Evolutionary conservation across 352 stramenopile species (phyloP).

Genomic region (Phytophthora fragariaefolia): DNA sequence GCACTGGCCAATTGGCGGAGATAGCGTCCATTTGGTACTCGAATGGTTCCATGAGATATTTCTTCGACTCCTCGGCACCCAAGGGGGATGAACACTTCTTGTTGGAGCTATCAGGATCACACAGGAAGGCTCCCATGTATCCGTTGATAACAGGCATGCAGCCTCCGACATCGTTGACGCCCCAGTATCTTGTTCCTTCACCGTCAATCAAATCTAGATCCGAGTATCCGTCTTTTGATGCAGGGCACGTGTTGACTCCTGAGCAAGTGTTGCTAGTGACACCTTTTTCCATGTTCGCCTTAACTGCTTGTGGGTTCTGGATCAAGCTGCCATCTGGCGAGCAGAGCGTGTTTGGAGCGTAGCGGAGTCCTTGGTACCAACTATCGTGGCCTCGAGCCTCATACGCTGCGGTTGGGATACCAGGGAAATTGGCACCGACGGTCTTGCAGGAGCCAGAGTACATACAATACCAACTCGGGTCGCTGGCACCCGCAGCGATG

Average conservation of each 20-base stretch:
- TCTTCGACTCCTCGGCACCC: conserved; percentile 33
- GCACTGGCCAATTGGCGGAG: conserved; percentile 54
- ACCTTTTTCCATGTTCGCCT: conserved; percentile 33
- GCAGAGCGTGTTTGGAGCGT: conserved; percentile 58
- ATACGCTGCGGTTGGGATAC: conserved; percentile 51
- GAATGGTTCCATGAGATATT: conserved; percentile 49
- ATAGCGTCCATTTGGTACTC: conserved; percentile 74
- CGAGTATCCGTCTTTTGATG: conserved; percentile 51
- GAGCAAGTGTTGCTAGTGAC: conserved; percentile 58
- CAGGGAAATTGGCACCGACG: conserved; percentile 54
- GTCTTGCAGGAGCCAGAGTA: conserved; percentile 51
- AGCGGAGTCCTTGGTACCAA: conserved; percentile 71
- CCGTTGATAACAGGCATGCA: conserved; percentile 65
- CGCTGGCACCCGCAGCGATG: conserved; percentile 33
- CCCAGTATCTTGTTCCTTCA: conserved; percentile 48
- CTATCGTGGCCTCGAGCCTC: conserved; percentile 38
- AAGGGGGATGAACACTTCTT: conserved; percentile 39
- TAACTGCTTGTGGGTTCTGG: conserved; percentile 48
- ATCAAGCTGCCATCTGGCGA: conserved; percentile 15
- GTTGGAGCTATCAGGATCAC: conserved; percentile 53
- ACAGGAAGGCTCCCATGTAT: conserved; percentile 56
- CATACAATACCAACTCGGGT: conserved; percentile 44
- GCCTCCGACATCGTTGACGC: conserved; percentile 54
- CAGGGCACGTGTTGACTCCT: conserved; percentile 53
- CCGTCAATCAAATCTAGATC: conserved; percentile 50